Conservation (phyloP, 2,329 filamentous ascomycete species). For the Hymenoscyphus linearis region DNA sequence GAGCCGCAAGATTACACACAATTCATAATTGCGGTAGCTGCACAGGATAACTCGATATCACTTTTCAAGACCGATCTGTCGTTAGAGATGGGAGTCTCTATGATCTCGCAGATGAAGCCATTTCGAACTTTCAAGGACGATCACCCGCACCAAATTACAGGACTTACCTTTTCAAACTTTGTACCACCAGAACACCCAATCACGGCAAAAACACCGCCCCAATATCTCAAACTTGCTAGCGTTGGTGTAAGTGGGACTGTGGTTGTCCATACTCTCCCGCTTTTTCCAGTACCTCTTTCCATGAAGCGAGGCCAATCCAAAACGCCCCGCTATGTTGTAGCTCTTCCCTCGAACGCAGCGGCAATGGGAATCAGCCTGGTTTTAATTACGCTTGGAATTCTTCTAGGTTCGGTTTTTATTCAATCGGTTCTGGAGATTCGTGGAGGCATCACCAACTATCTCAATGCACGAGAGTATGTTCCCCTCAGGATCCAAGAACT, state of each 20-base stretch:
- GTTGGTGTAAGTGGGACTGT: conserved; percentile 32
- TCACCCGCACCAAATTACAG: conserved; percentile 54
- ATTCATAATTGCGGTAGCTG: conserved; percentile 74
- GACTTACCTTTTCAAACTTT: conserved; percentile 49
- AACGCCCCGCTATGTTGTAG: conserved; percentile 30
- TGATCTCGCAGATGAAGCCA: conserved; percentile 48
- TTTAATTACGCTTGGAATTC: conserved; percentile 21
- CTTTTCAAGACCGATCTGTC: conserved; percentile 73
- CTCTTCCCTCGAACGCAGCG: conserved; percentile 24
- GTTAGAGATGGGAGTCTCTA: conserved; percentile 39
- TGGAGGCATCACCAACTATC: conserved; percentile 20
- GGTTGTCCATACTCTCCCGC: conserved; percentile 32
- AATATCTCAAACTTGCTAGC: conserved; percentile 31
- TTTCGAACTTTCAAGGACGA: conserved; percentile 49
- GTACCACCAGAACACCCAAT: conserved; percentile 24
- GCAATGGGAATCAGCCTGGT: conserved; percentile 20
- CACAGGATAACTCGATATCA: conserved; percentile 72
- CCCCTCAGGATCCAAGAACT: conserved; percentile 24
- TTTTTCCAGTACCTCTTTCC: conserved; percentile 30
- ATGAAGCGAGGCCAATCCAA: conserved; percentile 27
- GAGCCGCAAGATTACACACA: conserved; percentile 60
- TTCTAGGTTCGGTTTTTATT: conserved; percentile 24
- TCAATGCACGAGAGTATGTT: conserved; percentile 24
- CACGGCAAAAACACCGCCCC: conserved; percentile 27
- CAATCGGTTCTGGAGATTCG: conserved; percentile 31